A percentile compares a stretch with the other conserved stretches of the same genome.
phyloP scores from a whole-genome alignment of 208 protist species.

The Crithidia sp. region DNA sequence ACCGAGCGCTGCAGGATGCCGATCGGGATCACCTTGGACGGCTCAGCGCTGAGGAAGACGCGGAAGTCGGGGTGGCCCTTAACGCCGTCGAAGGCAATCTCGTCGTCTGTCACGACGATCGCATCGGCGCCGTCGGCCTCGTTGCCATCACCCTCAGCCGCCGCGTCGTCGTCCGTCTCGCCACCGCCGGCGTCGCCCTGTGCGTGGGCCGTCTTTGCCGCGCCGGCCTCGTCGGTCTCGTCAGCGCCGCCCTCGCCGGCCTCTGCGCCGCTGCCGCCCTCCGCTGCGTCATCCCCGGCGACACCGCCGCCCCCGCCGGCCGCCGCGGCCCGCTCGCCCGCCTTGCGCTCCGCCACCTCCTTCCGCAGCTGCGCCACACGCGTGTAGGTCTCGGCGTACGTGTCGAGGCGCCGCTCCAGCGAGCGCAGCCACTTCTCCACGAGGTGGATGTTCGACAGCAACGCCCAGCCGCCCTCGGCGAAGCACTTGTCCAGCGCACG shows the following conservation, averaged over 20 bases:
- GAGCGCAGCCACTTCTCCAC: conserved; percentile 96
- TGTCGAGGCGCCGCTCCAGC: conserved; percentile 97
- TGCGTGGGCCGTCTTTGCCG: conserved; percentile 25
- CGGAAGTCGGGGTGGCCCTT: conserved; percentile 96
- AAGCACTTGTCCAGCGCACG: conserved; percentile 94
- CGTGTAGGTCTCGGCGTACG: conserved; percentile 91
- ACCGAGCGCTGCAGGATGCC: conserved; percentile 98
- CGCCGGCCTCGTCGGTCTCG: conserved; percentile 4
- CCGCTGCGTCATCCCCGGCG: conserved; percentile 28
- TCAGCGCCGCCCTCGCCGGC: conserved; percentile 15
- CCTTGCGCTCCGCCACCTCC: conserved; percentile 84
- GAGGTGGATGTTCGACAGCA: conserved; percentile 99
- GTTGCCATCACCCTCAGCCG: conserved; percentile 18
- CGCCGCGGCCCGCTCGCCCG: conserved; percentile 46
- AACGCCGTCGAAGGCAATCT: conserved; percentile 90
- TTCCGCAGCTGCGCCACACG: conserved; percentile 89
- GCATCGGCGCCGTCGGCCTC: conserved; percentile 28
- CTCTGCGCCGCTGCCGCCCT: conserved; percentile 7
- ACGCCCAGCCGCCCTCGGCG: conserved; percentile 94
- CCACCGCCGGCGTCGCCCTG: conserved; percentile 20
- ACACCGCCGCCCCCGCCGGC: conserved; percentile 10
- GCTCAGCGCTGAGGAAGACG: conserved; percentile 98
- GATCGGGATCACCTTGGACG: conserved; percentile 95
- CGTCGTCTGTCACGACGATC: conserved; percentile 85
- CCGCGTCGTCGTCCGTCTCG: conserved; percentile 30